Evolutionary conservation across 305 asterid genomes (phyloP).

Genomic region (Fraxinus albicans): DNA sequence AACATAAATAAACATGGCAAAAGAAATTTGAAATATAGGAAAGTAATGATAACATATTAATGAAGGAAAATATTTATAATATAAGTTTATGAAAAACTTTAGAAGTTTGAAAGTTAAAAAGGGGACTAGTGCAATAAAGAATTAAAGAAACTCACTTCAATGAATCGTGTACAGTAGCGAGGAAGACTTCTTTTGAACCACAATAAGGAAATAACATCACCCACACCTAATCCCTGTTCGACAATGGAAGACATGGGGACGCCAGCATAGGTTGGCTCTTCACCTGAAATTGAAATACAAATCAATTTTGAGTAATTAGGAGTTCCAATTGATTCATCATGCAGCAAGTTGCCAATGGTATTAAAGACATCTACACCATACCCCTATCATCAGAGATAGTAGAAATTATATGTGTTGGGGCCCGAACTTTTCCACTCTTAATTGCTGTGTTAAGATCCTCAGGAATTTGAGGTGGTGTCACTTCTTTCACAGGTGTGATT

Average conservation of each 20-base stretch:
- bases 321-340: neutral
- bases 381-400: conserved; percentile 98
- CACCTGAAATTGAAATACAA: conserved; percentile 56
- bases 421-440: conserved; percentile 97
- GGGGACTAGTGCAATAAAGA: neutral
- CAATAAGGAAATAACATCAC: conserved; percentile 89
- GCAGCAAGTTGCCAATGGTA: neutral
- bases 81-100: neutral
- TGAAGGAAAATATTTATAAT: neutral
- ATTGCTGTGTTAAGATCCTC: conserved; percentile 93
- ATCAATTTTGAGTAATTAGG: conserved; percentile 19
- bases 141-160: conserved; percentile 58
- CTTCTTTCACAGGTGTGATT: conserved; percentile 75
- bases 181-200: conserved; percentile 99
- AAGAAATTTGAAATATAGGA: neutral
- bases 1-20: neutral
- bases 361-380: conserved; percentile 18
- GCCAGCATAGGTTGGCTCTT: conserved; percentile 94
- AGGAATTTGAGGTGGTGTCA: conserved; percentile 93
- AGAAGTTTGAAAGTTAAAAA: neutral
- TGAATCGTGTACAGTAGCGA: conserved; percentile 85
- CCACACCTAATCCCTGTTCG: conserved; percentile 93
- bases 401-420: conserved; percentile 97
- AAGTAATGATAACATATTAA: neutral
- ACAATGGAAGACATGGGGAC: conserved; percentile 95